Evolutionary conservation across 1,284 basidiomycete genomes (phyloP).

Genomic region (Cryptococcus hybrid): DNA sequence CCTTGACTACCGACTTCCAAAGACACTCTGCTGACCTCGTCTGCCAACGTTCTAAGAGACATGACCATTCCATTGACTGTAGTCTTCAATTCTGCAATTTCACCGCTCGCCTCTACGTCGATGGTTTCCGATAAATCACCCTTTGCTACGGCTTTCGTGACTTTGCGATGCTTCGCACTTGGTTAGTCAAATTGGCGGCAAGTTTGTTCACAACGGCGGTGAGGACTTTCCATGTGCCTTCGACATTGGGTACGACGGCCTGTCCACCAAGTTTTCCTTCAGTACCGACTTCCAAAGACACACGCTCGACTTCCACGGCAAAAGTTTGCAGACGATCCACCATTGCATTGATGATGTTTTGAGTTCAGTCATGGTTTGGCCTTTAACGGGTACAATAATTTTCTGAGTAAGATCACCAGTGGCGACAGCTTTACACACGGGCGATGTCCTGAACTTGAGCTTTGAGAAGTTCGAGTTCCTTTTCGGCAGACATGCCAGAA

Average conservation of each 20-base stretch:
- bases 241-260: constrained; percentile 86
- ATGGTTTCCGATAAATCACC: constrained; percentile 96
- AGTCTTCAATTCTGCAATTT: constrained; percentile 95
- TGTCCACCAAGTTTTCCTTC: constrained; percentile 92
- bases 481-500: constrained; percentile 49
- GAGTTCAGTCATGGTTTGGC: constrained; percentile 94
- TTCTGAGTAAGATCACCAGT: constrained; percentile 91
- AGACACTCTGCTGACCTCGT: constrained; percentile 94
- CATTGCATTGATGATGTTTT: constrained; percentile 98
- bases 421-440: constrained; percentile 86
- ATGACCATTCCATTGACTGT: constrained; percentile 99
- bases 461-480: constrained; percentile 78
- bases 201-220: constrained; percentile 87
- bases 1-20: constrained; percentile 89
- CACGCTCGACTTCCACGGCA: constrained; percentile 54
- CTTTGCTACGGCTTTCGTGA: constrained; percentile 96
- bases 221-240: constrained; percentile 90
- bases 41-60: constrained; percentile 80
- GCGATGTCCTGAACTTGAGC: constrained; percentile 88
- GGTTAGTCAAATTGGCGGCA: constrained; percentile 90
- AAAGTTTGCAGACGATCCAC: constrained; percentile 59
- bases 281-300: constrained; percentile 85
- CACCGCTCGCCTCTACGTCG: constrained; percentile 92
- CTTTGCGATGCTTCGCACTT: constrained; percentile 92
- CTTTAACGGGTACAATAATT: constrained; percentile 94